Conservation (phyloP, 495 filamentous ascomycete species). For the Halenospora varia region DNA sequence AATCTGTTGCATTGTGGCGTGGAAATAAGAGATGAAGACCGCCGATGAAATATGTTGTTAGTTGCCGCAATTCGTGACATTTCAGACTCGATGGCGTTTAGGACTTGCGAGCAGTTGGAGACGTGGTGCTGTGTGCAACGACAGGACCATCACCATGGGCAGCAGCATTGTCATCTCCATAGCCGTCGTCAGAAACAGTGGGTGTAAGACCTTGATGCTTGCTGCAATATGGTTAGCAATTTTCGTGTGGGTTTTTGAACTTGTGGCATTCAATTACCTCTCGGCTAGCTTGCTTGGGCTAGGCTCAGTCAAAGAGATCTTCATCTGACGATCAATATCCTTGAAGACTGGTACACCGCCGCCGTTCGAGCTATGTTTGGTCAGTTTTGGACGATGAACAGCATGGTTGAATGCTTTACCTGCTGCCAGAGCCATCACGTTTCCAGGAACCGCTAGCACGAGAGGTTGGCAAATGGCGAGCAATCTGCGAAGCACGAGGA, state of each 20-base stretch:
- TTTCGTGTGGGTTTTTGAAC: not conserved
- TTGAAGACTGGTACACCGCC: conserved; percentile 20
- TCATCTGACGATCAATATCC: conserved; percentile 20
- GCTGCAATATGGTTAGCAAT: conserved; percentile 19
- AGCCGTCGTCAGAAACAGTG: conserved; percentile 38
- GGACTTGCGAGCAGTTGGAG: conserved; percentile 35
- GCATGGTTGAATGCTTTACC: conserved; percentile 6
- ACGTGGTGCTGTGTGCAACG: conserved; percentile 43
- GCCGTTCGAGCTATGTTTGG: conserved; percentile 15
- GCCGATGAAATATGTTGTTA: not conserved
- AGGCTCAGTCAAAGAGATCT: conserved; percentile 19
- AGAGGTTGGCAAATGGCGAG: conserved; percentile 18
- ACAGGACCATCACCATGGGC: conserved; percentile 43
- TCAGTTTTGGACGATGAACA: not conserved
- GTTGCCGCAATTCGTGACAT: not conserved
- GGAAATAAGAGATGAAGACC: not conserved
- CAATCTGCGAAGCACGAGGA: conserved; percentile 20
- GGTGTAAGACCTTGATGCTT: conserved; percentile 26
- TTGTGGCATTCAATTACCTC: conserved; percentile 11
- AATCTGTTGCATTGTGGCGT: not conserved
- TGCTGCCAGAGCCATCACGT: conserved; percentile 18
- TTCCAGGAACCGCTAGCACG: conserved; percentile 23
- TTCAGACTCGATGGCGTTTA: not conserved
- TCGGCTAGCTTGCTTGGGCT: conserved; percentile 18
- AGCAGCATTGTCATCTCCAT: conserved; percentile 43